These are phyloP conservation scores for Francoa sonchifolia DNA, from an alignment of 441 rosid species.

Conservation along the genomic window DNA sequence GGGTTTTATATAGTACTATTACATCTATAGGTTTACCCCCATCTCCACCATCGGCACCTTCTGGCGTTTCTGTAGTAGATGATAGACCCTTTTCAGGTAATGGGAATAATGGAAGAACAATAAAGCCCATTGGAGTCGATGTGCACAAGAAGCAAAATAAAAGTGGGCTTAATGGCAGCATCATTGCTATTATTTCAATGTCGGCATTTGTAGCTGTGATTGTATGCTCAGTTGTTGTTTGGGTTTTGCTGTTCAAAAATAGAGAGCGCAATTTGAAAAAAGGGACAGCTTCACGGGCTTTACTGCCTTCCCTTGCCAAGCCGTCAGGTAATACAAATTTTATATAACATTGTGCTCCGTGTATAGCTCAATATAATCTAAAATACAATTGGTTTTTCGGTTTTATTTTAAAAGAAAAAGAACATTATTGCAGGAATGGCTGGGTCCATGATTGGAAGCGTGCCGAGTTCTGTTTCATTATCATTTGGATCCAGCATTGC, in stretches of 20 bases:
- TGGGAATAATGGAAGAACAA: constrained; percentile 42
- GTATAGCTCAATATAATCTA: too few relatives aligned
- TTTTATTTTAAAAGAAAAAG: background rate
- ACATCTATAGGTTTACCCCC: constrained; percentile 62
- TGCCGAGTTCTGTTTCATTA: constrained; percentile 56
- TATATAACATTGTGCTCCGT: background rate
- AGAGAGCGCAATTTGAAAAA: constrained; percentile 25
- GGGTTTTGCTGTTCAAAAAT: constrained; percentile 49
- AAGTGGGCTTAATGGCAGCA: constrained; percentile 39
- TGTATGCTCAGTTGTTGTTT: constrained; percentile 45
- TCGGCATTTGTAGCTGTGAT: constrained; percentile 49
- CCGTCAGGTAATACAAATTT: constrained; percentile 46
- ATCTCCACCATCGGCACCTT: constrained; percentile 64
- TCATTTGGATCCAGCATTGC: constrained; percentile 83
- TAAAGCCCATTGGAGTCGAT: constrained; percentile 79
- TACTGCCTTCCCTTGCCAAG: constrained; percentile 42
- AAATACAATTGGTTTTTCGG: too few relatives aligned
- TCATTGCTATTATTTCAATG: constrained; percentile 53
- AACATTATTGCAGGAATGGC: constrained; percentile 36
- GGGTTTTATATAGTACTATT: constrained; percentile 5
- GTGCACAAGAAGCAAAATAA: constrained; percentile 39
- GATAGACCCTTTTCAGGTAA: constrained; percentile 53
- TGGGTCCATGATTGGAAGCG: constrained; percentile 54
- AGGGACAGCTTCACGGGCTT: constrained; percentile 27
- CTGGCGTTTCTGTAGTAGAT: constrained; percentile 38